Evolutionary conservation across 2,329 filamentous ascomycete genomes (phyloP).

Genomic region (Bertia moriformis): DNA sequence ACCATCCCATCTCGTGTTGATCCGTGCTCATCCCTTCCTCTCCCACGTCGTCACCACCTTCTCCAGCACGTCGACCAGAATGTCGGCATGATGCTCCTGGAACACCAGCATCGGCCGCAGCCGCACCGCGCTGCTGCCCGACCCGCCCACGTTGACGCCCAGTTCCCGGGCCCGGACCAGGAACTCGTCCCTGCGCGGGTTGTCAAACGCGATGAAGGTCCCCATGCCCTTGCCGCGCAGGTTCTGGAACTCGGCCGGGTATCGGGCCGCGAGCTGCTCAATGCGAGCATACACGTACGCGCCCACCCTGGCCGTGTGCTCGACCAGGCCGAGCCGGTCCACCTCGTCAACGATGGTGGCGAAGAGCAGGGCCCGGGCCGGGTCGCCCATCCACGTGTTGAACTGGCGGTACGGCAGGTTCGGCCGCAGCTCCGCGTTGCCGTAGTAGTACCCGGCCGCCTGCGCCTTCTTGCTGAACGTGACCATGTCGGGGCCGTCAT

Average conservation of each 20-base stretch:
- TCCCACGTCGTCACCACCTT: constrained; percentile 6
- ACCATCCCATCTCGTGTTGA: too few relatives aligned
- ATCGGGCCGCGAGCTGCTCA: constrained; percentile 44
- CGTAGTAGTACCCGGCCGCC: constrained; percentile 71
- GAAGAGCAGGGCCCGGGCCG: constrained; percentile 63
- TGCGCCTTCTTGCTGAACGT: constrained; percentile 81
- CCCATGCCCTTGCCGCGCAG: constrained; percentile 63
- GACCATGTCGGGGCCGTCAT: constrained; percentile 77
- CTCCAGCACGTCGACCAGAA: constrained; percentile 12
- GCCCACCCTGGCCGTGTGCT: constrained; percentile 39
- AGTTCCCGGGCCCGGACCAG: constrained; percentile 56
- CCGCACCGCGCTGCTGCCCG: constrained; percentile 53
- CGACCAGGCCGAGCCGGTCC: constrained; percentile 50
- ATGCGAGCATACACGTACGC: constrained; percentile 55
- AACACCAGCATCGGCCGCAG: constrained; percentile 73
- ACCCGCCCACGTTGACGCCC: constrained; percentile 68
- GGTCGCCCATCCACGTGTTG: constrained; percentile 81
- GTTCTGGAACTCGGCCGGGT: constrained; percentile 57
- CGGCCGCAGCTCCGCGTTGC: constrained; percentile 57
- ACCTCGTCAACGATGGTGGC: constrained; percentile 67
- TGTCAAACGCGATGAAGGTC: constrained; percentile 72
- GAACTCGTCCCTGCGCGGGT: constrained; percentile 53
- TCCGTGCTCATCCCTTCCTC: too few relatives aligned
- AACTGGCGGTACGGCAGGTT: constrained; percentile 78
- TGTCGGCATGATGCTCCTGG: constrained; percentile 29